Evolutionary conservation across 2,329 filamentous ascomycete species (phyloP).

Genomic region (Apiospora aurea): DNA sequence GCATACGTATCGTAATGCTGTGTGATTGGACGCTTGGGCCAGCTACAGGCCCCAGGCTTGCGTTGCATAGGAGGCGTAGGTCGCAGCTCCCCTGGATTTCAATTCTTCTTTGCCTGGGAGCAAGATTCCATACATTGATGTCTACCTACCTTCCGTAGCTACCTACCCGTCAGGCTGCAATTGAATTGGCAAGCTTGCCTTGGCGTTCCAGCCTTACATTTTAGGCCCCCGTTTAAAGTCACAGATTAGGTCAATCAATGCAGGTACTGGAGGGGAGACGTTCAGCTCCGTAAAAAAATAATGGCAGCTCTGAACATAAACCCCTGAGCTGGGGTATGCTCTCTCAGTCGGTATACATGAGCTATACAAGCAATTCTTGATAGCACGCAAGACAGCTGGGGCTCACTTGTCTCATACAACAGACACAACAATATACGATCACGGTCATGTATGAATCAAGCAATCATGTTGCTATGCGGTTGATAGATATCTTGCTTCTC

Average conservation of each 20-base stretch:
- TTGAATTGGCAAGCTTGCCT: slow-evolving; percentile 9
- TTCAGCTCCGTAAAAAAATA: background rate
- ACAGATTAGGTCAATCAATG: slow-evolving; percentile 8
- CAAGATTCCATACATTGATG: background rate
- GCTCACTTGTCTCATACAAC: background rate
- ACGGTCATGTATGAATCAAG: background rate
- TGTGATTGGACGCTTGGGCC: background rate
- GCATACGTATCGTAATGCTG: background rate
- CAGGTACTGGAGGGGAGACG: background rate
- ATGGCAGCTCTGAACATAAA: background rate
- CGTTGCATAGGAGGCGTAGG: background rate
- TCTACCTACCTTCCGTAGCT: too few relatives aligned
- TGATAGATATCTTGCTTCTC: background rate
- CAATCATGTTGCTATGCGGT: background rate
- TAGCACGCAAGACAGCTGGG: background rate
- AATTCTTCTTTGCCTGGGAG: background rate
- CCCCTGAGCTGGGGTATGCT: background rate
- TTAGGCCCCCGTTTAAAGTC: background rate
- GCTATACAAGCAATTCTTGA: too few relatives aligned
- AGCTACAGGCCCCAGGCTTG: background rate
- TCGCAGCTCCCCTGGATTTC: slow-evolving; percentile 4
- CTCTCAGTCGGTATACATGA: too few relatives aligned
- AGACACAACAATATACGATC: too few relatives aligned
- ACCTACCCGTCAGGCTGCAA: slow-evolving; percentile 3
- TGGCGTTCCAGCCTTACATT: background rate